Evolutionary conservation across 2,329 filamentous ascomycete species (phyloP), one percentile per base, ranked within the genome.

Genomic region (Myotisia sp.): DNA sequence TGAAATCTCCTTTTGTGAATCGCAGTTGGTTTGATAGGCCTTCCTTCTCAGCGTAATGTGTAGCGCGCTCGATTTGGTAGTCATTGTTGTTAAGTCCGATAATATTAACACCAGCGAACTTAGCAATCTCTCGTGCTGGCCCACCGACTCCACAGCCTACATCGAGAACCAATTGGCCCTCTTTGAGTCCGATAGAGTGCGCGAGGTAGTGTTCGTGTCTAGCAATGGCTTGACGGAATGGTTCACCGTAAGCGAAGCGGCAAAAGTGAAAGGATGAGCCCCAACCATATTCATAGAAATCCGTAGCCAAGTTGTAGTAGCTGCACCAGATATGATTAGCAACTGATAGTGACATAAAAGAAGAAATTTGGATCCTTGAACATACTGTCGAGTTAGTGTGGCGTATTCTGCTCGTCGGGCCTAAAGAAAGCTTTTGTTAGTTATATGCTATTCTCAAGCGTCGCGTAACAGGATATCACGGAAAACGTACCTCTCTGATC

Each of bases 191-290:
- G 58, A 94, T 92, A 58, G 75, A 74, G 61, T 86, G 76, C 29
- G 90, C 90, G 19, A 98, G 79, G 65, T 93, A 95, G 68, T 98
- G 90, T 66, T 98, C 90, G 55, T 98, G 90, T 39, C 90, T 80
- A 45, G 86, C 83, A 61, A 95, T 87, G 42, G 86, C 86, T 62
- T 92, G 82, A 59, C 74, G 67, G 66, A 95, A 95, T 34, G 75
- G 67, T 65, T 98, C 90, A 54, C 80, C 79, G 47, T 76, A 66
- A 36, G 83, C 80, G 62, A 87, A 94, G 43, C 87, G 84, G 65
- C 83, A 92, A 71, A 98, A 95, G 64, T 98, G 87, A 71, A 98
- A 98, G 32, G 79, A 87, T 52, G 85, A 77, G 42, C 83, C 83
- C 86, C 90, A 98, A 50, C 86, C 90, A 49, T 93, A 90, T 67